A percentile compares a stretch with the other conserved stretches of the same genome.
These are phyloP conservation scores for Candida golubevii DNA, from an alignment of 805 yeast species.

Conservation along the genomic window DNA sequence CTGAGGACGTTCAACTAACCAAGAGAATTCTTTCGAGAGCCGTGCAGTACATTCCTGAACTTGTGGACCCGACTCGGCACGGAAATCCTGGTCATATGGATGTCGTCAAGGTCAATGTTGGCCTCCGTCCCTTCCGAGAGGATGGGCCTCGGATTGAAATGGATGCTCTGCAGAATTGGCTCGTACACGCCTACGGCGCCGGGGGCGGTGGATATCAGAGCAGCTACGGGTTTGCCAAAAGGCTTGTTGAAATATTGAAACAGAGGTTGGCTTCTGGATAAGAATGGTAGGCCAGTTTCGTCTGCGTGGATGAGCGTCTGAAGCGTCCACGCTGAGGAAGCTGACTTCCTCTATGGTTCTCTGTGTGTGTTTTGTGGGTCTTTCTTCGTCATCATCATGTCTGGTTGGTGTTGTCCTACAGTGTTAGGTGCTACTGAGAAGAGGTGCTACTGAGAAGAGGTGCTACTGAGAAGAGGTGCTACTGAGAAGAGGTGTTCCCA, in stretches of 20 bases:
- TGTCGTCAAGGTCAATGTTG: conserved; percentile 31
- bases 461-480: too few relatives aligned
- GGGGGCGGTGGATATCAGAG: conserved; percentile 44
- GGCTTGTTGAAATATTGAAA: conserved; percentile 4
- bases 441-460: too few relatives aligned
- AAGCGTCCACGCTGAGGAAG: too few relatives aligned
- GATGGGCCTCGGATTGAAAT: conserved; percentile 33
- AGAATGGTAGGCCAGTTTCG: too few relatives aligned
- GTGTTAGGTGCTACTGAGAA: too few relatives aligned
- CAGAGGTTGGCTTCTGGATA: not conserved
- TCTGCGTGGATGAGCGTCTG: too few relatives aligned
- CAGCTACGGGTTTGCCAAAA: conserved; percentile 57
- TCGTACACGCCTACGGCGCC: conserved; percentile 67
- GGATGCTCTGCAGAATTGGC: conserved; percentile 27
- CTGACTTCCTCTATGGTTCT: too few relatives aligned
- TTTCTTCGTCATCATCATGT: too few relatives aligned
- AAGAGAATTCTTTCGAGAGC: conserved; percentile 47
- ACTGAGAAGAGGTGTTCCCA: too few relatives aligned
- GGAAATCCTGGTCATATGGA: conserved; percentile 29
- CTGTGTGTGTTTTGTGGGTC: too few relatives aligned
- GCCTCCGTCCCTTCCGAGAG: conserved; percentile 36
- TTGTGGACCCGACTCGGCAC: conserved; percentile 23
- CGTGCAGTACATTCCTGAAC: conserved; percentile 34
- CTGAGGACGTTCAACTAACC: conserved; percentile 40
- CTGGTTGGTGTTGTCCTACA: too few relatives aligned